Base-by-base conservation (phyloP, 1,139 yeast genomes). In the Hansenula sp. region DNA sequence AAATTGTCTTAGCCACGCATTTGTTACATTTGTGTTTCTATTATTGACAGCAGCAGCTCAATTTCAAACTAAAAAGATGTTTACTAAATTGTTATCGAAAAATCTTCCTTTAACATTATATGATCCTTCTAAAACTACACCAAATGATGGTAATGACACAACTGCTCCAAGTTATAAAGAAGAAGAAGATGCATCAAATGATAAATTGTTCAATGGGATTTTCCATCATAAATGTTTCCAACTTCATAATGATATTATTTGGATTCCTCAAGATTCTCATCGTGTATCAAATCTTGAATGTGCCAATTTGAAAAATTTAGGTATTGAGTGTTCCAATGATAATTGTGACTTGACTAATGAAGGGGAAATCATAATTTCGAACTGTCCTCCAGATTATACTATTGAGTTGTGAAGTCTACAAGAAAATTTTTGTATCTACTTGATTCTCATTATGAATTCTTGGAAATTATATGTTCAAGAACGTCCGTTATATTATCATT, bases 1-100 rank as follows among this genome's bases (percentile, higher is more conserved):
- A 31, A 52, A 57, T 36, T 73, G 65, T 54, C 61, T 62, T 39
- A 53, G 59, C 4, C 75, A 78, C 40, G 80, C 81, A 0, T 63
- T 71, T 42, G 49, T 72, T 7, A 80, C 80, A 77, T 53, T 72
- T 11, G 37, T 73, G 2, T 58, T 75, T 1, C 59, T 81, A 35
- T 51, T 66, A 3, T 41, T 58, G 2, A 73, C 79, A 0, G 57
- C 69, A 13, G 61, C 68, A 27, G 65, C 63, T 0, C 78, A 76
- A 43, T 45, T 60, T 37, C 64, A 66, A 30, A 60, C 74, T 24
- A 63, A 66, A 33, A 53, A 54, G 18, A 57, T 61, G 38, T 70
- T 57, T 44, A 53, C 53, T 3, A 49, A 42, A 9, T 46, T 58
- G 8, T 47, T 61, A 33, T 34, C 36, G 2, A 50, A 52, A 28